Evolutionary conservation across 768 basidiomycete species (phyloP), one percentile per base, ranked within the genome.

Genomic region (Suillus cothurnatus): DNA sequence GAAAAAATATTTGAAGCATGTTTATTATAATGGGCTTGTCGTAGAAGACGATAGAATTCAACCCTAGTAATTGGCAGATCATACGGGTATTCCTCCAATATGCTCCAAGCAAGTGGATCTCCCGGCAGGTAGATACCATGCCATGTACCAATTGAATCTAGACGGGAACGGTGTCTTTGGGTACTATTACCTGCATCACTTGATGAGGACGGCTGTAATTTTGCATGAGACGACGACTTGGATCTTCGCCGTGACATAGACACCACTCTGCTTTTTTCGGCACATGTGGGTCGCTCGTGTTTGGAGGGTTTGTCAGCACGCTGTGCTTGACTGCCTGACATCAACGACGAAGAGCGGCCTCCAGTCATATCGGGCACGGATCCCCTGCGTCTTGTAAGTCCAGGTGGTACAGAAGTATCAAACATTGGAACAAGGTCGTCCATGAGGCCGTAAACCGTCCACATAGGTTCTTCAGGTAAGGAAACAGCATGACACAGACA

Each of bases 1-100:
- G 77, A 78, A 61, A 72, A 45, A 26, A 77, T 38, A 68, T 67
- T 75, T 1, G 77, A 62, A 12, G 77, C 64, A 50, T 74, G 26
- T 52, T 69, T 73, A 49, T 75, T 78, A 47, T 66, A 58, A 41
- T 56, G 39, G 9, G 69, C 67, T 52, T 77, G 72, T 32, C 68
- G 69, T 52, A 78, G 60, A 19, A 78, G 63, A 31, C 73, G 71
- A 59, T 61, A 50, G 55, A 78, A 71, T 23, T 70, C 72, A 36
- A 67, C 61, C 59, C 17, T 68, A 14, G 76, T 67, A 17, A 64
- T 65, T 32, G 64, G 61, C 12, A 19, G 11, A 58, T 58, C 57
- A 38, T 17, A 28, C 17, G 23, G 19, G 17, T 11, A 26, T 21
- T 23, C 17, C 26, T 21, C 19, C 38, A 11, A 28, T 39, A 28